phyloP scores from a whole-genome alignment of 2,329 filamentous ascomycete genomes.

The Paradendryphiella salina region DNA sequence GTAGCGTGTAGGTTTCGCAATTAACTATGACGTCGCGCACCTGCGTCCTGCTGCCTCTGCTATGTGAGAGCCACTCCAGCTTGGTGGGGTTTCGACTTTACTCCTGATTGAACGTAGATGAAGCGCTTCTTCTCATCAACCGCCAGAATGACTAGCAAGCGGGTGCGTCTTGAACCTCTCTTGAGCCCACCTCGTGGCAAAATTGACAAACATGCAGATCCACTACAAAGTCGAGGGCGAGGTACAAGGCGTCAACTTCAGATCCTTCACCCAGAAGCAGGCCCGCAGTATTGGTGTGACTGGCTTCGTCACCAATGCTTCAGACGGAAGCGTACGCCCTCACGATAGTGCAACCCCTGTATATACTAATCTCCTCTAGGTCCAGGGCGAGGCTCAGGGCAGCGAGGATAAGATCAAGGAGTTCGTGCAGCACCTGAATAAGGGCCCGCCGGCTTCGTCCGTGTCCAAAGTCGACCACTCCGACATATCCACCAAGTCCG shows the following conservation, averaged over 20 bases:
- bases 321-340: constrained; percentile 49
- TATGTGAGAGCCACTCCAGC: background rate
- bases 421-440: constrained; percentile 74
- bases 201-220: constrained; percentile 45
- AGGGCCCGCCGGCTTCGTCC: constrained; percentile 70
- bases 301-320: constrained; percentile 53
- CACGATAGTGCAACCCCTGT: background rate
- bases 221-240: constrained; percentile 53
- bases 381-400: constrained; percentile 88
- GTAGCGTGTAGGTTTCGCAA: constrained; percentile 10
- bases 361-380: constrained; percentile 56
- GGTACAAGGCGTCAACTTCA: constrained; percentile 58
- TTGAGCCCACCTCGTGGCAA: constrained; percentile 5
- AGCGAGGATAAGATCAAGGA: constrained; percentile 64
- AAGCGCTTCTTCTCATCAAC: constrained; percentile 34
- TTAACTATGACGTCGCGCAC: constrained; percentile 14
- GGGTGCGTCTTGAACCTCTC: constrained; percentile 28
- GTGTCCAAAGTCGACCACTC: constrained; percentile 75
- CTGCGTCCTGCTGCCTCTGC: background rate
- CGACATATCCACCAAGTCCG: constrained; percentile 65
- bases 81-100: background rate
- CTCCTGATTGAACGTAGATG: constrained; percentile 12
- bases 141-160: constrained; percentile 41
- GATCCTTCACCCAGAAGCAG: constrained; percentile 51
- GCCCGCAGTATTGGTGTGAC: constrained; percentile 51